These are phyloP conservation scores for Hansenula lynferdii DNA, from an alignment of 1,139 yeast genomes.

Conservation along the genomic window DNA sequence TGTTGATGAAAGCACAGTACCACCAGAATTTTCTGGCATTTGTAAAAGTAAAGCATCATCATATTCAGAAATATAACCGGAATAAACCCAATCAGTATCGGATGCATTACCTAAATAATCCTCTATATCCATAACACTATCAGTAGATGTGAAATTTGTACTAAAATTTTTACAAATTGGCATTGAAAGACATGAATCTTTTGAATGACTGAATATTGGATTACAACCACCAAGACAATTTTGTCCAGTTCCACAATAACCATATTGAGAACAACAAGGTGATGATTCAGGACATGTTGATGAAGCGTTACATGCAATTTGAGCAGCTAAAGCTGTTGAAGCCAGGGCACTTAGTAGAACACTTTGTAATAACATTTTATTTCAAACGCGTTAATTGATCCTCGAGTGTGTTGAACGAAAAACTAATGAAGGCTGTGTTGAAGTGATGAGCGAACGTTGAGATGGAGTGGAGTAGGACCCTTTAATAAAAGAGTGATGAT, in stretches of 20 bases:
- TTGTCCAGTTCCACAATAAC: constrained; percentile 77
- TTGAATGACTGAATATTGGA: constrained; percentile 44
- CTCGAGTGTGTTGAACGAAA: too few species aligned
- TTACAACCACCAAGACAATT: constrained; percentile 78
- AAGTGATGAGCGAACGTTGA: too few species aligned
- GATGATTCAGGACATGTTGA: constrained; percentile 55
- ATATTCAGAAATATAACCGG: constrained; percentile 52
- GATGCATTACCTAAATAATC: constrained; percentile 68
- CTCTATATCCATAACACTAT: constrained; percentile 25
- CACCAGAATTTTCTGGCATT: constrained; percentile 75
- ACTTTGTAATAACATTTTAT: too few species aligned
- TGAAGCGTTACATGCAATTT: constrained; percentile 25
- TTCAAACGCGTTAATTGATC: too few species aligned
- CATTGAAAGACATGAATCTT: constrained; percentile 64
- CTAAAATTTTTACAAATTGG: constrained; percentile 34
- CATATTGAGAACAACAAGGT: constrained; percentile 85
- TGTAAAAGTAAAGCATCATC: constrained; percentile 57
- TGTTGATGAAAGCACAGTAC: constrained; percentile 80
- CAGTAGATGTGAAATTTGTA: constrained; percentile 38
- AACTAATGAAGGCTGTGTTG: too few species aligned
- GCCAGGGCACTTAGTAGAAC: too few species aligned
- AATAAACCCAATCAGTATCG: constrained; percentile 67
- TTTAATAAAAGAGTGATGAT: too few species aligned
- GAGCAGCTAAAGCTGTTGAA: constrained; percentile 10
- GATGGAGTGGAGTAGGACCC: too few species aligned